These are phyloP conservation scores for Ceratocystis papillata DNA, from an alignment of 2,329 filamentous ascomycete genomes.

Conservation along the genomic window DNA sequence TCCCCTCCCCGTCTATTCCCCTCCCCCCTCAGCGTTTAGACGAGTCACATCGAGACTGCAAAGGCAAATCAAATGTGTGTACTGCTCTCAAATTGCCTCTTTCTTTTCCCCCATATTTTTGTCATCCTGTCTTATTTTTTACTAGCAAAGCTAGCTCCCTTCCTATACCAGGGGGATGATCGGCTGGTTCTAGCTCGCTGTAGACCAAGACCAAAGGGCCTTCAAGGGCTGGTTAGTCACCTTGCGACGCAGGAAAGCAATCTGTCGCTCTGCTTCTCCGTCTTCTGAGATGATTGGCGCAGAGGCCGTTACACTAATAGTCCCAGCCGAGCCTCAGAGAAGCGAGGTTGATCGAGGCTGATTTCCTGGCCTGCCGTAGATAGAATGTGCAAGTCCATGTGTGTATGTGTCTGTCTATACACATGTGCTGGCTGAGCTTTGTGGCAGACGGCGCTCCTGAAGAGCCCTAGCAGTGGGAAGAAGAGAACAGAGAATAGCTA, in stretches of 20 bases:
- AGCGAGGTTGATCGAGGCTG: not conserved
- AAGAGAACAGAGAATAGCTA: too few species aligned
- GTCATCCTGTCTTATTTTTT: not conserved
- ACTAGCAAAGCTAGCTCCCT: not conserved
- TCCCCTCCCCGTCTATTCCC: too few species aligned
- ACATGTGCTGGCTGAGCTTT: too few species aligned
- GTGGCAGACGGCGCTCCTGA: too few species aligned
- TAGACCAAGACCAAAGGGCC: not conserved
- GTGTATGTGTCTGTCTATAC: too few species aligned
- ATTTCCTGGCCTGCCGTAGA: not conserved
- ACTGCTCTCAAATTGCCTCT: not conserved
- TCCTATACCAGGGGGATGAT: not conserved
- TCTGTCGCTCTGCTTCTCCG: not conserved
- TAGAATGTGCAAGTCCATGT: not conserved
- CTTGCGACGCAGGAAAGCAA: not conserved
- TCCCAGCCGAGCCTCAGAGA: not conserved
- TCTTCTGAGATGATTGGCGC: not conserved
- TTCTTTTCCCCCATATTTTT: not conserved
- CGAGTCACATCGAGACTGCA: too few species aligned
- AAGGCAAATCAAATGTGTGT: too few species aligned
- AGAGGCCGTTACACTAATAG: not conserved
- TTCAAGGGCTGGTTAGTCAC: not conserved
- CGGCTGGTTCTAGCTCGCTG: not conserved
- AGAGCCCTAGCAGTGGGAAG: too few species aligned
- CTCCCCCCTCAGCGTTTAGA: too few species aligned